Conservation (phyloP, 1,139 yeast species). For the Wickerhamomyces sp. region DNA sequence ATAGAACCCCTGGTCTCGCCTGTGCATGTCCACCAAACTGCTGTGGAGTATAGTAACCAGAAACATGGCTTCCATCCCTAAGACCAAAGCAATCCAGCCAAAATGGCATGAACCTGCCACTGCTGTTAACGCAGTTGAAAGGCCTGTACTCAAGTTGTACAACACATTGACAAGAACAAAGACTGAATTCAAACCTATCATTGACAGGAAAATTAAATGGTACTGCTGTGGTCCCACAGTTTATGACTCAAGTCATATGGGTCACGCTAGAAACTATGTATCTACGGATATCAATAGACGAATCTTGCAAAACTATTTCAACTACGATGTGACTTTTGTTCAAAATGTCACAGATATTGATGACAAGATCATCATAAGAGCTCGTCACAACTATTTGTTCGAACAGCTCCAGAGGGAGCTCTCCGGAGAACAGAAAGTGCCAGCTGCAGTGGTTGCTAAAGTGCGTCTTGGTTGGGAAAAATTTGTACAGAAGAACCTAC, state of each 20-base stretch:
- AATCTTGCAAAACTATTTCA: slow-evolving; percentile 82
- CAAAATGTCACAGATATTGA: slow-evolving; percentile 98
- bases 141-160: slow-evolving; percentile 45
- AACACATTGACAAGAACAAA: slow-evolving; percentile 83
- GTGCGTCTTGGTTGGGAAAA: slow-evolving; percentile 39
- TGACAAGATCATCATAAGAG: slow-evolving; percentile 91
- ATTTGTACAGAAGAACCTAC: slow-evolving; percentile 56
- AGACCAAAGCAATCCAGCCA: slow-evolving; percentile 35
- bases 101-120: slow-evolving; percentile 35
- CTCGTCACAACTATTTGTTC: slow-evolving; percentile 82
- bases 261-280: slow-evolving; percentile 98
- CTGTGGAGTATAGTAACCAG: slow-evolving; percentile 2
- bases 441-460: slow-evolving; percentile 34
- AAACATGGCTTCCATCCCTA: slow-evolving; percentile 19
- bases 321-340: slow-evolving; percentile 78
- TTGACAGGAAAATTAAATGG: slow-evolving; percentile 73
- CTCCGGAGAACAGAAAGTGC: slow-evolving; percentile 25
- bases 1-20: too few species aligned
- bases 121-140: slow-evolving; percentile 6
- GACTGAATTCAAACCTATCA: slow-evolving; percentile 64
- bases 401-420: slow-evolving; percentile 43
- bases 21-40: too few species aligned
- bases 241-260: slow-evolving; percentile 97
- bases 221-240: slow-evolving; percentile 99
- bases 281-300: slow-evolving; percentile 91